Percentiles rank a stretch among this genome's conserved stretches.
phyloP scores from a whole-genome alignment of 1,284 basidiomycete species.

The Afroboletus lepidellus region DNA sequence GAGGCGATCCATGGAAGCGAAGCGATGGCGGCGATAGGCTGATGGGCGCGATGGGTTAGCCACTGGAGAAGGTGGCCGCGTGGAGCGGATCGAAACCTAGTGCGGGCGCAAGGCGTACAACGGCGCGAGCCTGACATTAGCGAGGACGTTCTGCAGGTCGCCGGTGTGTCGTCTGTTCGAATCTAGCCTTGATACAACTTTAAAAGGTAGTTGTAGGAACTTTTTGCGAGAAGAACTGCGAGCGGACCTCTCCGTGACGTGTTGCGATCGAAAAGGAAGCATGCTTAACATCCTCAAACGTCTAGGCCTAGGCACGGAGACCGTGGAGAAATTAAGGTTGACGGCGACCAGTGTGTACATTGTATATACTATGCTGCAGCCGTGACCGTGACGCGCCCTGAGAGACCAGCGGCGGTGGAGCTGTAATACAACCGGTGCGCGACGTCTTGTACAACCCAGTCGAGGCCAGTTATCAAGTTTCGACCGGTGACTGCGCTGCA shows the following conservation, averaged over 20 bases:
- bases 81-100: constrained; percentile 21
- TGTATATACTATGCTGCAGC: background rate
- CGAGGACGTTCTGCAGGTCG: constrained; percentile 3
- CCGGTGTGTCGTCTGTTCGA: constrained; percentile 13
- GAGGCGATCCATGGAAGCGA: constrained; percentile 19
- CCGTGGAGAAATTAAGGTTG: constrained; percentile 7
- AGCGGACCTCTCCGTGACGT: constrained; percentile 13
- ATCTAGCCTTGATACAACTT: constrained; percentile 12
- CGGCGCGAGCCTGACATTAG: background rate
- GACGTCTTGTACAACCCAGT: constrained; percentile 94
- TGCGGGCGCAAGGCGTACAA: constrained; percentile 6
- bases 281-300: constrained; percentile 4
- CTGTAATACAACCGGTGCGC: constrained; percentile 77
- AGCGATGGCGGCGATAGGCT: constrained; percentile 31
- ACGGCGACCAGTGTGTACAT: background rate
- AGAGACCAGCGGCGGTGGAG: constrained; percentile 19
- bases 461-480: constrained; percentile 82
- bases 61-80: constrained; percentile 23
- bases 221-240: constrained; percentile 7
- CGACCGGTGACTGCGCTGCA: constrained; percentile 91
- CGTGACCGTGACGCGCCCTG: constrained; percentile 1
- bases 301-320: constrained; percentile 13
- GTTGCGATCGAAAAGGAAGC: constrained; percentile 11
- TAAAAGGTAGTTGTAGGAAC: constrained; percentile 12
- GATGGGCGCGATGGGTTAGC: constrained; percentile 28